Base-by-base conservation (phyloP, 768 basidiomycete species). In the Lentinula sp. region DNA sequence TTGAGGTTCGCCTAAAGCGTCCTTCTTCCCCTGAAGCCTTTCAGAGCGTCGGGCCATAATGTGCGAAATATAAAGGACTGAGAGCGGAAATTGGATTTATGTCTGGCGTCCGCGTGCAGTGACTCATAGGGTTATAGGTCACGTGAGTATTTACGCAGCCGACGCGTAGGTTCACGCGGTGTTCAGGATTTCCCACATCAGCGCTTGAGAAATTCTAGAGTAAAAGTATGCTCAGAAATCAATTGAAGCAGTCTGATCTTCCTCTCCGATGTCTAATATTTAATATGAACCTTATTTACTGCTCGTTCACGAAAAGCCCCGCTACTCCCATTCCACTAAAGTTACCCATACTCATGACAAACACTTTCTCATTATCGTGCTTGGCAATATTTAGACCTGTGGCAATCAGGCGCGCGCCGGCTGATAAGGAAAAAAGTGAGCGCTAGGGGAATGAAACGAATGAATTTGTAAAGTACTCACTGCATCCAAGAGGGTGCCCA, bases 261-360 rank as follows among this genome's bases (percentile, higher is more conserved):
- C 28, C 28, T 28, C 28, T 28, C 28, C 28, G 28, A 28, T 28
- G 28, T 28, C 28, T 28, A 28, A 28, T 28, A 4, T 28, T 28
- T 28, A 28, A 28, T 28, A 28, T 28, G 28, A 28, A 55, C 4
- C 15, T 16, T 57, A 8, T 61, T 77, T 67, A 92, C 66, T 93
- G 87, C 80, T 95, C 93, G 71, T 79, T 91, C 59, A 92, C 89
- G 67, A 94, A 88, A 3, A 94, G 79, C 49, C 85, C 89, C 35
- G 91, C 91, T 89, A 94, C 92, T 40, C 92, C 91, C 90, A 94
- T 93, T 31, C 93, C 91, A 15, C 83, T 84, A 6, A 92, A 92
- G 67, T 94, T 87, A 70, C 93, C 95, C 93, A 96, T 96, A 65
- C 85, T 88, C 1, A 91, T 95, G 32, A 90, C 87, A 65, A 96